These are phyloP conservation scores for Aspergillus nanangensis DNA, from an alignment of 495 filamentous ascomycete species.

Conservation along the genomic window DNA sequence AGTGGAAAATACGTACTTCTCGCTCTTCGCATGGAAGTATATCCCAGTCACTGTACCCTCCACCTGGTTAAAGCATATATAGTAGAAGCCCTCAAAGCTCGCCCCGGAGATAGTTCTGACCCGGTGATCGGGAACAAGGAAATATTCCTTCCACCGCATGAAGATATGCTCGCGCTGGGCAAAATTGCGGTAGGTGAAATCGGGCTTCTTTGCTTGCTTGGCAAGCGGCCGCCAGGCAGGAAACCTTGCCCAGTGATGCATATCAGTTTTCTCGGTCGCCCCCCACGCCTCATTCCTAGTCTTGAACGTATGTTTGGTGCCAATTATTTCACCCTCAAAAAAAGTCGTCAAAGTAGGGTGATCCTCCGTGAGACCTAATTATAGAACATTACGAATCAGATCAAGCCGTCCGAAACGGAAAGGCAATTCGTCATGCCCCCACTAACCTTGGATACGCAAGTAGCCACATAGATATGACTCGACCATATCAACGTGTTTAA, in stretches of 20 bases:
- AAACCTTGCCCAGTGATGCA: slow-evolving; percentile 92
- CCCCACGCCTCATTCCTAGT: slow-evolving; percentile 91
- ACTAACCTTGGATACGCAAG: slow-evolving; percentile 88
- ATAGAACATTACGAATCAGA: slow-evolving; percentile 17
- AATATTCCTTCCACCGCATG: slow-evolving; percentile 99
- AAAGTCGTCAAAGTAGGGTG: slow-evolving; percentile 96
- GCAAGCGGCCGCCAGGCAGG: slow-evolving; percentile 75
- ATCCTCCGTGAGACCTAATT: slow-evolving; percentile 82
- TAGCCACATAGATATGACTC: slow-evolving; percentile 97
- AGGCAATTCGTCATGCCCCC: not conserved
- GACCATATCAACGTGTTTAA: slow-evolving; percentile 92
- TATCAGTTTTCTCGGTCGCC: slow-evolving; percentile 85
- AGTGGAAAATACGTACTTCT: slow-evolving; percentile 61
- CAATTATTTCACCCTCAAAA: slow-evolving; percentile 98
- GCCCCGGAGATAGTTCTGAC: slow-evolving; percentile 86
- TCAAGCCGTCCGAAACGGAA: not conserved
- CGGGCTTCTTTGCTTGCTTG: slow-evolving; percentile 71
- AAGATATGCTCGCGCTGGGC: slow-evolving; percentile 86
- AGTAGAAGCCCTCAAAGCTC: slow-evolving; percentile 98
- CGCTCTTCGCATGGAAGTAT: slow-evolving; percentile 96
- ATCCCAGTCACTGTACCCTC: slow-evolving; percentile 82
- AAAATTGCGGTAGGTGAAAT: slow-evolving; percentile 65
- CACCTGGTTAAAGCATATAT: slow-evolving; percentile 97
- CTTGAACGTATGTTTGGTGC: slow-evolving; percentile 86
- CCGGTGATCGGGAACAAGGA: slow-evolving; percentile 92